Conservation (phyloP, 164 flowering plant genomes). For the Aristolochia fimbriata region DNA sequence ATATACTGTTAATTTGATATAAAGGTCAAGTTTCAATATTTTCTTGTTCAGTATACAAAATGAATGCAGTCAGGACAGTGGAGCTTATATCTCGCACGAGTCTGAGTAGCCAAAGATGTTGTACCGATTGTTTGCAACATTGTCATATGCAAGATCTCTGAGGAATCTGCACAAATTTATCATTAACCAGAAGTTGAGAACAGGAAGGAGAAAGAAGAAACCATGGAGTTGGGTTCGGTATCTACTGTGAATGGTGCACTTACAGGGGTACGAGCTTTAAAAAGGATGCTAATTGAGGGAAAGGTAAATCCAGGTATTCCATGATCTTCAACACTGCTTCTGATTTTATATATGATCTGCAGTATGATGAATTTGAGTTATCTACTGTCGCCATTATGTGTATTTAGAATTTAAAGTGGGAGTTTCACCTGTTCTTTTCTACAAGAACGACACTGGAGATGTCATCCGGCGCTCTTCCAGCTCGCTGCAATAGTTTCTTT, state of each 20-base stretch:
- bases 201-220: background rate
- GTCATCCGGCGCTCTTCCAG: slow-evolving; percentile 3
- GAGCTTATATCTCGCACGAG: slow-evolving; percentile 56
- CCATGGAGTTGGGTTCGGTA: background rate
- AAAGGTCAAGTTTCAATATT: too few species aligned
- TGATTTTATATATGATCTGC: slow-evolving; percentile 83
- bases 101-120: slow-evolving; percentile 72
- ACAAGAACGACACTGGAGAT: slow-evolving; percentile 3
- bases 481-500: slow-evolving; percentile 2
- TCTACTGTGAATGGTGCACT: slow-evolving; percentile 13
- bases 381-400: too few species aligned
- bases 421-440: background rate
- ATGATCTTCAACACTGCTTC: slow-evolving; percentile 94
- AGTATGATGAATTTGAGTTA: slow-evolving; percentile 1
- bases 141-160: slow-evolving; percentile 71
- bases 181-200: background rate
- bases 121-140: slow-evolving; percentile 82
- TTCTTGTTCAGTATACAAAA: background rate
- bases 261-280: slow-evolving; percentile 76
- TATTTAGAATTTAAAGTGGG: too few species aligned
- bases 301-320: slow-evolving; percentile 82
- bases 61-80: too few species aligned
- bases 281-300: slow-evolving; percentile 76
- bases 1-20: too few species aligned
- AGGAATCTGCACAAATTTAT: slow-evolving; percentile 47